Base-by-base conservation (phyloP, 2,329 filamentous ascomycete genomes). In the Exophiala sp. region DNA sequence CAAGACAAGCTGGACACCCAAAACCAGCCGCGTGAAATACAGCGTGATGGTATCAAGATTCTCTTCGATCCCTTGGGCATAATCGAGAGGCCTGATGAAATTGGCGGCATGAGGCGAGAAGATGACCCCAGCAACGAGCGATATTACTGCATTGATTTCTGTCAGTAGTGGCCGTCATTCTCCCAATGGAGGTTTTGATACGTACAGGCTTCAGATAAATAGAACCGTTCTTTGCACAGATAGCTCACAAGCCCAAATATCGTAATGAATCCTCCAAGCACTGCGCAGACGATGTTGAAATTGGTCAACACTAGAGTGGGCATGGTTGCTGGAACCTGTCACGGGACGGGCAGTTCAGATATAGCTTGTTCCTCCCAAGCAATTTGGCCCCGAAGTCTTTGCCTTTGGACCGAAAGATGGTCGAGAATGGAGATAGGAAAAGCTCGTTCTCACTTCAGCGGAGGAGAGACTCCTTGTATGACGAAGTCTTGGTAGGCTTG, bases 171-270 rank as follows among this genome's bases (percentile, higher is more conserved):
- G 57, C 60, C 55, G 62, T 50, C 41, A 44, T 35, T 11, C 43
- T 50, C 12, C 5, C 16, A 20, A n/a, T 29, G 32, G 39, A 3
- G 35, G 32, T 21, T 9, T 10, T 18, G 35, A n/a, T 16, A 82
- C 87, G 69, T 76, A 92, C 89, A 76, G 49, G 91, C 89, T 79
- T 96, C 91, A 1, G 90, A 95, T 1, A 96, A 79, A 68, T 96
- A 96, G 67, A 89, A 92, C 54, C 84, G 87, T 73, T 96, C 91
- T 68, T 96, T 96, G 66, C 89, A 79, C 14, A 96, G 79, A 67
- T 91, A 95, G 1, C 90, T 96, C 0, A 96, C 89, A 40, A 96
- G 75, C 3, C 90, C 91, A 66, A 95, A 96, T n/a, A 95, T 63
- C 0, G 89, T 90, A 58, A 96, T 85, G 73, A 95, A 96, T 1